These are phyloP conservation scores for Polyplosphaeria fusca DNA, from an alignment of 495 filamentous ascomycete genomes.

Conservation along the genomic window DNA sequence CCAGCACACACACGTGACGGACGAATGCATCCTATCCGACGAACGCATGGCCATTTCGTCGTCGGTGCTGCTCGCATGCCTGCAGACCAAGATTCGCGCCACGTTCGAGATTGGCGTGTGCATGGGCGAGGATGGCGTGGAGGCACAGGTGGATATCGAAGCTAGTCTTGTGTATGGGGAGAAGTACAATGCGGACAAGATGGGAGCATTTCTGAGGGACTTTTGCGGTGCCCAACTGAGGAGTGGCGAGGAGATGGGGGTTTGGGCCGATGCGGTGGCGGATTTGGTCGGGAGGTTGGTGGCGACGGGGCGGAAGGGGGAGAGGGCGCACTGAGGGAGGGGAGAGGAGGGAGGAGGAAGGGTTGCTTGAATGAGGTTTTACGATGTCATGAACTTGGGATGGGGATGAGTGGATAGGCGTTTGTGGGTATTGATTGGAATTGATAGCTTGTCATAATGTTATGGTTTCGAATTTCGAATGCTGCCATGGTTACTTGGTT, in stretches of 20 bases:
- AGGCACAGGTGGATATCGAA: conserved; percentile 38
- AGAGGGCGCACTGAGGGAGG: conserved; percentile 4
- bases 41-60: conserved; percentile 53
- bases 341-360: background rate
- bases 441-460: too few relatives aligned
- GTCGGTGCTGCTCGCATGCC: conserved; percentile 53
- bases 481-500: too few relatives aligned
- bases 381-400: too few relatives aligned
- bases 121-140: conserved; percentile 40
- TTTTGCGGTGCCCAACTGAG: conserved; percentile 46
- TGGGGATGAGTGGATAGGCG: too few relatives aligned
- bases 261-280: conserved; percentile 56
- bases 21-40: conserved; percentile 53
- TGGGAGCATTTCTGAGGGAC: conserved; percentile 56
- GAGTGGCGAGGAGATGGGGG: conserved; percentile 35
- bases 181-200: conserved; percentile 59
- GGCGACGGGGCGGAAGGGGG: conserved; percentile 52
- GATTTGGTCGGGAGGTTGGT: conserved; percentile 57
- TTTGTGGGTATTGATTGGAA: too few relatives aligned
- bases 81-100: conserved; percentile 61
- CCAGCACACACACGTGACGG: conserved; percentile 53
- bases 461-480: too few relatives aligned
- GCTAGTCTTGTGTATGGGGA: conserved; percentile 66
- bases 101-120: conserved; percentile 52
- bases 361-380: background rate